A percentile compares a stretch with the other conserved stretches of the same genome.
Conservation (phyloP, 2,329 filamentous ascomycete species). For the Colletotrichum sp. region DNA sequence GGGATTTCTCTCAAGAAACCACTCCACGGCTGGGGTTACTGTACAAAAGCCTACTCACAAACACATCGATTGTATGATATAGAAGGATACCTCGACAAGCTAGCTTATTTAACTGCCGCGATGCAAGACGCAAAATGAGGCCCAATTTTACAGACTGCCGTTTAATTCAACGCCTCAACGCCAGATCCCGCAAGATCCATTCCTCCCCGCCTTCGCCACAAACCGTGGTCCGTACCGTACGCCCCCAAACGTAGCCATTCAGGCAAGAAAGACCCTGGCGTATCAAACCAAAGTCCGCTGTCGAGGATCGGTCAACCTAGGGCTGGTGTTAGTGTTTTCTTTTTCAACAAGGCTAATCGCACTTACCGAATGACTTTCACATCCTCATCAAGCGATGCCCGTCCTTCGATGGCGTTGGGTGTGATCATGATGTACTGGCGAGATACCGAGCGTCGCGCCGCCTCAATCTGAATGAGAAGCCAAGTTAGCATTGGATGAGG, state of each 20-base stretch:
- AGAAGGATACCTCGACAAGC: not conserved
- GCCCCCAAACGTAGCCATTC: not conserved
- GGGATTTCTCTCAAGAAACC: not conserved
- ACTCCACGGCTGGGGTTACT: not conserved
- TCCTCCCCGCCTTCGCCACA: not conserved
- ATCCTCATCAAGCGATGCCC: conserved; percentile 65
- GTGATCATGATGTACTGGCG: conserved; percentile 97
- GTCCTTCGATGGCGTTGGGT: conserved; percentile 78
- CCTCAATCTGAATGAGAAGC: conserved; percentile 65
- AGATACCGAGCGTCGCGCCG: conserved; percentile 84
- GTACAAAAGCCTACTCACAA: not conserved
- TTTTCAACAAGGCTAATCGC: not conserved
- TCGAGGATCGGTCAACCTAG: conserved; percentile 63
- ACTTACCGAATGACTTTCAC: conserved; percentile 78
- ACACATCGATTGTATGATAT: not conserved
- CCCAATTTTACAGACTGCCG: not conserved
- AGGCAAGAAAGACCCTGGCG: not conserved
- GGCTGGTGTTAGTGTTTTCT: conserved; percentile 27
- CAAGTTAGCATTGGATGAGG: not conserved
- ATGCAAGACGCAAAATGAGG: not conserved
- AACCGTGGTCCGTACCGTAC: not conserved
- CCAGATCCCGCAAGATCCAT: not conserved
- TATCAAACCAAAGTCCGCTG: conserved; percentile 50
- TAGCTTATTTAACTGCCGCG: not conserved
- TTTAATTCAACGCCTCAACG: not conserved